Percentiles rank a stretch among this genome's conserved stretches.
Evolutionary conservation across 257 asterid genomes (phyloP).

Genomic region (Przewalskia tangutica): DNA sequence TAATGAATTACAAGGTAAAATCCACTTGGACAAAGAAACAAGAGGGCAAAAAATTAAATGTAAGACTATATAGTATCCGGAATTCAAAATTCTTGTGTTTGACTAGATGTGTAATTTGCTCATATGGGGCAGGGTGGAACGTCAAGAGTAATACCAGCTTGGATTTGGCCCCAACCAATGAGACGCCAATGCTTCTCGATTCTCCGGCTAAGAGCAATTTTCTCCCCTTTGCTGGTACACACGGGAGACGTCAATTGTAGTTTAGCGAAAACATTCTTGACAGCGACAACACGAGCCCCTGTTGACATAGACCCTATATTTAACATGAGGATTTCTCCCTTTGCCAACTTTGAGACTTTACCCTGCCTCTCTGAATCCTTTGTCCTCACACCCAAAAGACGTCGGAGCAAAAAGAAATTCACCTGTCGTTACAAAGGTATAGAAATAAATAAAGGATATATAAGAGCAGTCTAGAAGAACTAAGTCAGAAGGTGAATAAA

Average conservation of each 20-base stretch:
- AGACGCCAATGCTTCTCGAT: conserved; percentile 99
- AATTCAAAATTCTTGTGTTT: neutral
- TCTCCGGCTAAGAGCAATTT: conserved; percentile 81
- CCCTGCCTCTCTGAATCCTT: conserved; percentile 89
- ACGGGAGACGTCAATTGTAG: conserved; percentile 89
- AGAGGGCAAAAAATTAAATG: neutral
- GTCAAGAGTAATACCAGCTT: conserved; percentile 83
- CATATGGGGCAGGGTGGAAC: conserved; percentile 72
- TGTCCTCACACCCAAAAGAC: conserved; percentile 87
- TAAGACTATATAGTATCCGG: neutral
- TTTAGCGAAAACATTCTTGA: conserved; percentile 86
- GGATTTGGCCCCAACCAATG: conserved; percentile 96
- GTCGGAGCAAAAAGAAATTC: conserved; percentile 77
- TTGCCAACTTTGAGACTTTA: conserved; percentile 69
- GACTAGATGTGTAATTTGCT: conserved; percentile 11
- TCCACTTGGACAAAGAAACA: neutral
- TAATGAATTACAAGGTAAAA: neutral
- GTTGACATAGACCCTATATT: conserved; percentile 98
- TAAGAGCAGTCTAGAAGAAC: neutral
- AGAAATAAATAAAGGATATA: neutral
- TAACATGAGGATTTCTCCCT: conserved; percentile 90
- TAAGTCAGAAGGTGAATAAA: neutral
- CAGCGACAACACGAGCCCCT: conserved; percentile 85
- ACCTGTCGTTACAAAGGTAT: conserved; percentile 36
- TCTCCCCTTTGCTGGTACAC: conserved; percentile 91